phyloP scores from a whole-genome alignment of 768 basidiomycete genomes.

The Leccinum barrowsii region DNA sequence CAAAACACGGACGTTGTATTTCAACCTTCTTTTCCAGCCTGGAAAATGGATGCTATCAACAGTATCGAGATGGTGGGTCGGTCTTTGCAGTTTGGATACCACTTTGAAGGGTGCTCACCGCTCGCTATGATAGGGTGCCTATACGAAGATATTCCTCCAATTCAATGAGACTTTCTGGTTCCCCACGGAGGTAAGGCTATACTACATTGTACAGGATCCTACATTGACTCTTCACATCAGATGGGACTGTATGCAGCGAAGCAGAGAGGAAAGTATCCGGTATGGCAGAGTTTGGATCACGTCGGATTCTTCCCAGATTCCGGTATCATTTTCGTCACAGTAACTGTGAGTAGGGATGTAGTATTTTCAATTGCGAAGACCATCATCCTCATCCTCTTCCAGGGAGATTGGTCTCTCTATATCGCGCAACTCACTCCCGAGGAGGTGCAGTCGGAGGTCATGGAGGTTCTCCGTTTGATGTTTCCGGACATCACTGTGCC shows the following conservation, averaged over 20 bases:
- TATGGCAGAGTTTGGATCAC: slow-evolving; percentile 66
- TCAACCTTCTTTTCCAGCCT: slow-evolving; percentile 46
- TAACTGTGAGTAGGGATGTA: slow-evolving; percentile 19
- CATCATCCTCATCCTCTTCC: not conserved
- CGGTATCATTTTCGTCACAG: slow-evolving; percentile 38
- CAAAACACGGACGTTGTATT: slow-evolving; percentile 61
- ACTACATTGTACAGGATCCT: no score
- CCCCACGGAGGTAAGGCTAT: slow-evolving; percentile 35
- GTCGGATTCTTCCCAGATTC: slow-evolving; percentile 57
- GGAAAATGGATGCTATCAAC: no score
- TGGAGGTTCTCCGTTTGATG: slow-evolving; percentile 57
- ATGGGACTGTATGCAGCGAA: slow-evolving; percentile 53
- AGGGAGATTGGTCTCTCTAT: slow-evolving; percentile 62
- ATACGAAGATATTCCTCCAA: no score
- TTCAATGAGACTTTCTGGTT: slow-evolving; percentile 41
- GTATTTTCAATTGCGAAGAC: not conserved
- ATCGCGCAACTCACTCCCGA: slow-evolving; percentile 50
- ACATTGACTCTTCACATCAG: slow-evolving; percentile 6
- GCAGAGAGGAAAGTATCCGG: slow-evolving; percentile 58
- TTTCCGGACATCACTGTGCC: slow-evolving; percentile 53
- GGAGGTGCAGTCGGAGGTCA: slow-evolving; percentile 49
- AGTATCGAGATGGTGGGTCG: no score
- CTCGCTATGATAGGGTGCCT: no score
- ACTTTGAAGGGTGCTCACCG: no score
- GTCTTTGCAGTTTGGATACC: no score